Conservation (phyloP, 1,284 basidiomycete genomes). For the Cutaneotrichosporon cyanovorans region DNA sequence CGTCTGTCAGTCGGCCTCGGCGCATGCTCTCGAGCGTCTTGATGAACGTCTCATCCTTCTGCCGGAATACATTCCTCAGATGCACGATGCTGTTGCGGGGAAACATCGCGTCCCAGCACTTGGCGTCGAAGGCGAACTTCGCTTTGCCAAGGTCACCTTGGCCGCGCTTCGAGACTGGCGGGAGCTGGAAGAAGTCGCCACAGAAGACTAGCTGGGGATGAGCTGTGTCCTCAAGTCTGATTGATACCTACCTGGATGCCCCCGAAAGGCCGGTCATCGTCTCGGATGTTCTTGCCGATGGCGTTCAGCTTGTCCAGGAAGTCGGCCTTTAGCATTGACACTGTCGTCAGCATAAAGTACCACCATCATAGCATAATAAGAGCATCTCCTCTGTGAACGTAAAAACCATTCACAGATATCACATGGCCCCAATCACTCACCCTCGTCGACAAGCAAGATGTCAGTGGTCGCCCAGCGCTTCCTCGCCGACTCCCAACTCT, state of each 20-base stretch:
- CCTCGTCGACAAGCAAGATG: constrained; percentile 64
- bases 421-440: constrained; percentile 42
- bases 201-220: constrained; percentile 55
- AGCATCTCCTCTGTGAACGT: too few species aligned
- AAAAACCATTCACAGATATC: too few species aligned
- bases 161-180: constrained; percentile 58
- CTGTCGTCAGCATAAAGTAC: constrained; percentile 29
- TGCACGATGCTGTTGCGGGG: constrained; percentile 18
- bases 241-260: constrained; percentile 65
- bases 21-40: constrained; percentile 39
- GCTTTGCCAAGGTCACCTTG: constrained; percentile 19
- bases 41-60: constrained; percentile 48
- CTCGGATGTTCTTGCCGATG: constrained; percentile 59
- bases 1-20: constrained; percentile 16
- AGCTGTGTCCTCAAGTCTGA: constrained; percentile 16
- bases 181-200: constrained; percentile 53
- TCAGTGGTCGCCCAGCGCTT: constrained; percentile 53
- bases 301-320: constrained; percentile 77
- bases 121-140: constrained; percentile 22
- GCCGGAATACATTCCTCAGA: constrained; percentile 71
- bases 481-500: constrained; percentile 39
- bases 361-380: too few species aligned
- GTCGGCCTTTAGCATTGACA: constrained; percentile 56
- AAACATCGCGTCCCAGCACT: constrained; percentile 23
- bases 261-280: constrained; percentile 65